phyloP scores from a whole-genome alignment of 805 yeast genomes.

The Barnettozyma sucrosica region DNA sequence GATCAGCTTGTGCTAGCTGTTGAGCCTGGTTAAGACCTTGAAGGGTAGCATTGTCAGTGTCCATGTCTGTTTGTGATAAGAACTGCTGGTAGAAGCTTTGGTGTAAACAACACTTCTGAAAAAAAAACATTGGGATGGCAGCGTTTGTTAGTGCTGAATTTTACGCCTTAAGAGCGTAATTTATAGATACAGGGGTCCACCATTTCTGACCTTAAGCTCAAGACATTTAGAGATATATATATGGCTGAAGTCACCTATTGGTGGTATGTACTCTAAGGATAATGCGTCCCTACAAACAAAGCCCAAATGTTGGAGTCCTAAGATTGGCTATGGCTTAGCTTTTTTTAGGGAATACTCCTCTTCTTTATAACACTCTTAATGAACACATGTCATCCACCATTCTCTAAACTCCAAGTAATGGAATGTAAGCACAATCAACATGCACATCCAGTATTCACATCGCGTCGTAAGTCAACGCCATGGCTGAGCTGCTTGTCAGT shows the following conservation, averaged over 20 bases:
- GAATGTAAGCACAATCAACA: not conserved
- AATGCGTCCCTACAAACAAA: too few species aligned
- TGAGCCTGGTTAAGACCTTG: slow-evolving; percentile 17
- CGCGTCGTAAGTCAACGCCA: not conserved
- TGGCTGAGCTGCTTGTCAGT: not conserved
- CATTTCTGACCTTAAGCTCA: too few species aligned
- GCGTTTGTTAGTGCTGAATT: not conserved
- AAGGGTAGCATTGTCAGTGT: slow-evolving; percentile 7
- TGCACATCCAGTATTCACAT: not conserved
- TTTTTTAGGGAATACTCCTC: too few species aligned
- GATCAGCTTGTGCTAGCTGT: slow-evolving; percentile 9
- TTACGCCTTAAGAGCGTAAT: not conserved
- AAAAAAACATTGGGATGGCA: not conserved
- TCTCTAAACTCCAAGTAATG: not conserved
- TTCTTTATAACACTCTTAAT: too few species aligned
- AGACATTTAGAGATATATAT: too few species aligned
- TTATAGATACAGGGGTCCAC: too few species aligned
- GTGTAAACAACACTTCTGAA: not conserved
- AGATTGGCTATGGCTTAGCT: too few species aligned
- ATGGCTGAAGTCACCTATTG: too few species aligned
- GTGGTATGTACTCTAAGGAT: too few species aligned
- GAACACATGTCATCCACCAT: too few species aligned
- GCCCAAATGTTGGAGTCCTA: too few species aligned
- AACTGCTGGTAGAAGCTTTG: not conserved
- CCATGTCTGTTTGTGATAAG: slow-evolving; percentile 3